Evolutionary conservation across 163 green algal genomes (phyloP), one percentile per base, ranked within the genome.

Genomic region (Prototheca cutis): DNA sequence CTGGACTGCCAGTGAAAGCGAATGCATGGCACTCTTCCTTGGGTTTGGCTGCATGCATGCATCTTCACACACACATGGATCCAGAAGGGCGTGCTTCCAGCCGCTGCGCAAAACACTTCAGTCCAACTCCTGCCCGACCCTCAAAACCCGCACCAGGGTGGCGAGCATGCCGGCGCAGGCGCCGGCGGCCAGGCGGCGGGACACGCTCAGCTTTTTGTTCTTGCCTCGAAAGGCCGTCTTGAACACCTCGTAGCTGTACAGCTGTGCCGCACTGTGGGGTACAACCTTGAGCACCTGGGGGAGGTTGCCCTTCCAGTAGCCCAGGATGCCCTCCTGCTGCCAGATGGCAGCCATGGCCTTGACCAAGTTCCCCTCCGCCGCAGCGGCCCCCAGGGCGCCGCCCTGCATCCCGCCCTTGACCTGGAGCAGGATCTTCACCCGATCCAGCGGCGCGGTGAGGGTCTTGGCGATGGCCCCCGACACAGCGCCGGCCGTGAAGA

Each of bases 271-370:
- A 23, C 66, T 82, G 77, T 94, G 91, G 28, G 85, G 85, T 17
- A 94, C 67, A 36, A 94, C 81, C 5, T 79, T 62, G 39, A 92
- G 64, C 23, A 93, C 78, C 74, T 94, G 86, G 17, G 85, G 76
- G 34, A 89, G 34, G 59, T 90, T 90, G 49, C 80, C 84, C 68
- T 88, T 88, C 84, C 84, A 94, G 73, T 88, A 91, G 34, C 79
- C 81, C 15, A 56, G 40, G n/a, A 94, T 24, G 28, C 85, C 85
- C 59, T 90, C 85, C 57, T 80, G 58, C 28, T 74, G 70, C n/a
- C 73, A 75, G 34, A 94, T 87, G 8, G 72, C 79, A 29, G 78
- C 47, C 21, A 94, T 69, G 0, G 84, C 73, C 25, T 72, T 24
- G 3, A 88, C 48, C 10, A 93, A 48, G 47, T 63, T 67, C 40